These are phyloP conservation scores for Gnomoniopsis smithogilvyi DNA, from an alignment of 2,329 filamentous ascomycete genomes.

Conservation along the genomic window DNA sequence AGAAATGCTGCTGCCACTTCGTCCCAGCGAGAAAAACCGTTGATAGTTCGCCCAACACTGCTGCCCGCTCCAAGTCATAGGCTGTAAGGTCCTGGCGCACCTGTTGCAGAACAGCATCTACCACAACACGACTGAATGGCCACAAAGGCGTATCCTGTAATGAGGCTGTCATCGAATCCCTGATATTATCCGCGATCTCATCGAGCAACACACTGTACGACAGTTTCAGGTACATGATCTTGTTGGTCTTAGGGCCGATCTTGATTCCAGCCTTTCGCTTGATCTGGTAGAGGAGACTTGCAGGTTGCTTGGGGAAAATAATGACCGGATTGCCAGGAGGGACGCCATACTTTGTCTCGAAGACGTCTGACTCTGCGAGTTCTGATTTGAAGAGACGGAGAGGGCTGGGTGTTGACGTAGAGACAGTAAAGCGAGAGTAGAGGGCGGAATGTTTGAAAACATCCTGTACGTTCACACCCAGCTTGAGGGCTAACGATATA, in stretches of 20 bases:
- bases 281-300: slow-evolving; percentile 78
- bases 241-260: slow-evolving; percentile 33
- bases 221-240: slow-evolving; percentile 65
- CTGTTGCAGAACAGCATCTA: slow-evolving; percentile 41
- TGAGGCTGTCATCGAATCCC: slow-evolving; percentile 37
- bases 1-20: slow-evolving; percentile 47
- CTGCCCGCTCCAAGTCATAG: slow-evolving; percentile 54
- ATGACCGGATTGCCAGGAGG: slow-evolving; percentile 51
- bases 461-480: slow-evolving; percentile 96
- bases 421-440: slow-evolving; percentile 89
- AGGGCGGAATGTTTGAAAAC: slow-evolving; percentile 81
- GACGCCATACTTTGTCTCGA: slow-evolving; percentile 60
- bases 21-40: slow-evolving; percentile 45
- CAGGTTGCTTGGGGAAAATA: slow-evolving; percentile 78
- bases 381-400: slow-evolving; percentile 69
- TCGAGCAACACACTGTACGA: slow-evolving; percentile 75
- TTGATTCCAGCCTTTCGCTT: slow-evolving; percentile 44
- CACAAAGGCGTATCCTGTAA: slow-evolving; percentile 38
- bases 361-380: slow-evolving; percentile 67
- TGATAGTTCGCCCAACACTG: slow-evolving; percentile 48
- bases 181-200: slow-evolving; percentile 57
- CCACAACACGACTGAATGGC: slow-evolving; percentile 45
- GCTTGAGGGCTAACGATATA: slow-evolving; percentile 70
- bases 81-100: slow-evolving; percentile 41
- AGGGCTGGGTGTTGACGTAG: slow-evolving; percentile 72